A percentile compares a stretch with the other conserved stretches of the same genome.
phyloP scores from a whole-genome alignment of 108 stramenopile species.

The Halocafeteria seosinensis region DNA sequence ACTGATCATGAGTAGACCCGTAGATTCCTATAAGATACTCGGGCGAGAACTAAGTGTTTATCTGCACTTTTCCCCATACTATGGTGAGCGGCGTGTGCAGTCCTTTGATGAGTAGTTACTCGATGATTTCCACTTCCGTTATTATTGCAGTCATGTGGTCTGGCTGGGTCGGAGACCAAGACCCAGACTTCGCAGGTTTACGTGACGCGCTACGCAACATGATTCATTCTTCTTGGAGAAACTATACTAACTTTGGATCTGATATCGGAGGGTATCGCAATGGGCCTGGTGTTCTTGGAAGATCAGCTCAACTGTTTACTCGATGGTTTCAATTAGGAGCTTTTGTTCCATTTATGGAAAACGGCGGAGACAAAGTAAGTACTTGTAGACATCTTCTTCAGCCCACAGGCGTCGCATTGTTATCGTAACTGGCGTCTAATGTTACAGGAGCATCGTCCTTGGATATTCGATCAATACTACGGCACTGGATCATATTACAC shows the following conservation, averaged over 20 bases:
- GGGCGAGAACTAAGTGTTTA: background rate
- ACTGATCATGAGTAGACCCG: constrained; percentile 14
- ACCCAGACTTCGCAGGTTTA: constrained; percentile 10
- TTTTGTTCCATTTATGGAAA: constrained; percentile 15
- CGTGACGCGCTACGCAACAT: constrained; percentile 9
- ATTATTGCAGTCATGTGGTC: constrained; percentile 13
- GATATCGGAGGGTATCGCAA: constrained; percentile 14
- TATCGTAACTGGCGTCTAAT: no score
- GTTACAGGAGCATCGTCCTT: constrained; percentile 4
- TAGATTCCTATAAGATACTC: constrained; percentile 3
- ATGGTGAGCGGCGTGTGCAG: no score
- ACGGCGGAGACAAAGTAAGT: constrained; percentile 18
- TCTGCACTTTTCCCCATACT: constrained; percentile 3
- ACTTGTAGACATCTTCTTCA: no score
- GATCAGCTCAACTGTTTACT: background rate
- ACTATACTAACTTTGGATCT: constrained; percentile 12
- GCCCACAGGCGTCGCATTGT: no score
- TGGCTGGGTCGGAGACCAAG: constrained; percentile 22
- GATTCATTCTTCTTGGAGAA: constrained; percentile 5
- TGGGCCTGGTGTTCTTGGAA: background rate
- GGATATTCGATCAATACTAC: background rate
- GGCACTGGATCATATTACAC: background rate
- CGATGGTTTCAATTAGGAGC: constrained; percentile 7
- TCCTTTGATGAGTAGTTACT: no score
- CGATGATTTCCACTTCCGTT: no score